Base-by-base conservation (phyloP, 2,329 filamentous ascomycete genomes). In the Talaromyces sp. region DNA sequence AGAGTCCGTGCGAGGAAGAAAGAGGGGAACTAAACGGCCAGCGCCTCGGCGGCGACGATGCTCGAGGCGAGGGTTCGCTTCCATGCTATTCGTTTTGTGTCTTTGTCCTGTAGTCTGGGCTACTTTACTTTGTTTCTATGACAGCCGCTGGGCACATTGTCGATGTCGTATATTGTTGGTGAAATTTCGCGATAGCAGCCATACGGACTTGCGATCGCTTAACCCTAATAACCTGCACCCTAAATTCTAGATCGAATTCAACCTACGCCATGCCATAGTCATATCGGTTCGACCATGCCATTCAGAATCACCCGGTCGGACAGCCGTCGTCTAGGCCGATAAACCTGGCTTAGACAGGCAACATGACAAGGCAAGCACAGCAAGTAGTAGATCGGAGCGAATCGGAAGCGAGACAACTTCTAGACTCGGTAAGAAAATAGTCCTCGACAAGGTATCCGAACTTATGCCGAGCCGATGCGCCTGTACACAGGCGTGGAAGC, bases 1-100 rank as follows among this genome's bases (percentile, higher is more conserved):
- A 14, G 52, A 56, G 52, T 56, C 52, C 52, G 52, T 56, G 52
- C 52, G 52, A 56, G 19, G 33, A 24, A 39, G 11, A 56, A 56
- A 22, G 52, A 37, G 33, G 33, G 19, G 22, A 39, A 39, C 4
- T 56, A 56, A 39, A 56, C 52, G 33, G 52, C 50, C 16, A 11
- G n/a, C 10, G 48, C 31, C 48, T 54, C 50, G 50, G 31, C 27
- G 31, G 48, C 48, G 48, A 35, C n/a, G 16, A 10, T 33, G 48
- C 48, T 35, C 50, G 33, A 56, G 50, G 50, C 31, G 50, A 54
- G 31, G 33, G 19, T 24, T 52, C 14, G 16, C 48, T 39, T 56
- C 52, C 39, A 14, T 39, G 33, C 33, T 37, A 14, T 39, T 56
- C 19, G n/a, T 37, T 19, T 56, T 56, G n/a, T 22, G 39, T 37